These are phyloP conservation scores for Lichenothelia convexa DNA, from an alignment of 495 filamentous ascomycete species.

Conservation along the genomic window DNA sequence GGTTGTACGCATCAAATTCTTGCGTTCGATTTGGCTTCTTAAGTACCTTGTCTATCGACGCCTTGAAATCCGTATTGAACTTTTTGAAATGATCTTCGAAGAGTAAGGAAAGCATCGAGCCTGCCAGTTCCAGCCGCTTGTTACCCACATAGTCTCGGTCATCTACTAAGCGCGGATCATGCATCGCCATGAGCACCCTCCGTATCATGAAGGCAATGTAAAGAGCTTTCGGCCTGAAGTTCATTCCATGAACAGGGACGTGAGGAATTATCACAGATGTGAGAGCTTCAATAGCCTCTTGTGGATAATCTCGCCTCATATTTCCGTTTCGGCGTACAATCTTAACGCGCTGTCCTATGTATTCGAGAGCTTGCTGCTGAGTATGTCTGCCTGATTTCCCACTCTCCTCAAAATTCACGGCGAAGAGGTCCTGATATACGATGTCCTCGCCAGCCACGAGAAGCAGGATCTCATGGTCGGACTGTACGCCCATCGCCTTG, in stretches of 20 bases:
- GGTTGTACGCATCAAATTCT: conserved; percentile 77
- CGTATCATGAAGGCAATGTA: conserved; percentile 99
- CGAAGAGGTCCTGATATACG: conserved; percentile 89
- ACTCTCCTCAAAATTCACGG: conserved; percentile 84
- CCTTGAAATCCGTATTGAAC: conserved; percentile 66
- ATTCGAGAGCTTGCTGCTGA: conserved; percentile 87
- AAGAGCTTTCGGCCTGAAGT: conserved; percentile 91
- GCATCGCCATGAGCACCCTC: conserved; percentile 71
- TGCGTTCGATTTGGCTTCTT: conserved; percentile 73
- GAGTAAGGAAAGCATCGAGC: conserved; percentile 78
- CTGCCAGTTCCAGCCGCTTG: conserved; percentile 91
- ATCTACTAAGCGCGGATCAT: conserved; percentile 81
- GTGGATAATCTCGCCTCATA: conserved; percentile 85
- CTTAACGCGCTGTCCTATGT: conserved; percentile 88
- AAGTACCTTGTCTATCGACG: conserved; percentile 55
- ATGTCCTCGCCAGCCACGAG: too few relatives aligned
- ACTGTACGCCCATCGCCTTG: conserved; percentile 85
- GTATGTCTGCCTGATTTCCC: conserved; percentile 65
- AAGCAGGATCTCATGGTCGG: conserved; percentile 93
- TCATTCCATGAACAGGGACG: conserved; percentile 90
- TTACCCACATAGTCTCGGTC: conserved; percentile 99
- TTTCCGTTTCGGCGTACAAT: too few relatives aligned
- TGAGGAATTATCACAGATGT: too few relatives aligned
- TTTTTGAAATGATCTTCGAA: conserved; percentile 79
- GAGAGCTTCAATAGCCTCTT: conserved; percentile 86